Evolutionary conservation across 805 yeast genomes (phyloP).

Genomic region (Saccharomycopsis guyanensis): DNA sequence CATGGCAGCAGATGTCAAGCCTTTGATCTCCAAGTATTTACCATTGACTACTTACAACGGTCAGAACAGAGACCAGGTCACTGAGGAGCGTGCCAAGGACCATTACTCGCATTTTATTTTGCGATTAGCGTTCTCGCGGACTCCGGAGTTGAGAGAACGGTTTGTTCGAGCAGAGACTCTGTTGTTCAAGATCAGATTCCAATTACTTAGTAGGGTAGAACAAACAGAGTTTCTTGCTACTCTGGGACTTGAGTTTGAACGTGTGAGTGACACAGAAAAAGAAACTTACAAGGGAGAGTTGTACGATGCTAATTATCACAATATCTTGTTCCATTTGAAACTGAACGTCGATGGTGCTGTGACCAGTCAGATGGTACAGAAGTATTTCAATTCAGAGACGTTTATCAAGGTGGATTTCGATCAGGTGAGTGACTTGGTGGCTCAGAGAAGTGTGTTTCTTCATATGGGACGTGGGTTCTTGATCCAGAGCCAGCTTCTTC

Average conservation of each 20-base stretch:
- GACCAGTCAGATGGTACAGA: slow-evolving; percentile 24
- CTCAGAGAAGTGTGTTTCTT: slow-evolving; percentile 62
- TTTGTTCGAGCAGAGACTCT: slow-evolving; percentile 71
- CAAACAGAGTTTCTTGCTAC: slow-evolving; percentile 62
- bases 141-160: slow-evolving; percentile 72
- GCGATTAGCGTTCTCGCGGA: slow-evolving; percentile 82
- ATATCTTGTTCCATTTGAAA: slow-evolving; percentile 33
- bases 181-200: slow-evolving; percentile 67
- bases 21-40: slow-evolving; percentile 52
- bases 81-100: slow-evolving; percentile 73
- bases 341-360: slow-evolving; percentile 24
- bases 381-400: slow-evolving; percentile 48
- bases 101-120: slow-evolving; percentile 87
- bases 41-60: slow-evolving; percentile 44
- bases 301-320: slow-evolving; percentile 44
- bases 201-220: slow-evolving; percentile 53
- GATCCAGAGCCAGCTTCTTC: slow-evolving; percentile 54
- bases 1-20: slow-evolving; percentile 55
- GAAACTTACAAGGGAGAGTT: slow-evolving; percentile 39
- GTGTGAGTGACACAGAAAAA: slow-evolving; percentile 58
- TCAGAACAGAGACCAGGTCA: slow-evolving; percentile 30
- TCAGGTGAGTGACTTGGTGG: slow-evolving; percentile 68
- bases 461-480: slow-evolving; percentile 72
- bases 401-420: slow-evolving; percentile 86
- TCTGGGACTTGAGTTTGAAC: slow-evolving; percentile 65